Base-by-base conservation (phyloP, 2,329 filamentous ascomycete genomes). In the Colletotrichum sp. region DNA sequence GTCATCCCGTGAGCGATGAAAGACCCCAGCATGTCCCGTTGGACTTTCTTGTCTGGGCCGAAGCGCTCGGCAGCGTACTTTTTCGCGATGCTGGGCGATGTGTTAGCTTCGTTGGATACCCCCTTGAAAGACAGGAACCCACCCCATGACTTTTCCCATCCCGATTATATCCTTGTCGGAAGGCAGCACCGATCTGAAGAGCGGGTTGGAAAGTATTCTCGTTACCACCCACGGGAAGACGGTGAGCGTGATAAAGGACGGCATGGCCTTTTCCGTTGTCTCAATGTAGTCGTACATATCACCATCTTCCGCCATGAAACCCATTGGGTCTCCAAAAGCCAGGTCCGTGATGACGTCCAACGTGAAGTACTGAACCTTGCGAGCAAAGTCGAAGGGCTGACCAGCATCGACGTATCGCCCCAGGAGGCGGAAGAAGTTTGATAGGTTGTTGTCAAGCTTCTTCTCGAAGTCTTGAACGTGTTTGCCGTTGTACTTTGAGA, bases 291-390 rank as follows among this genome's bases (percentile, higher is more conserved):
- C 85, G 77, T 88, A 87, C 1, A 87, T 82, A 75, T 90, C 89
- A 6, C 84, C 82, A 77, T 90, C 86, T 3, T 82, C 81, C 39
- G 84, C 83, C 3, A 90, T 73, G 78, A 86, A 88, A 16, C 88
- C 88, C 75, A 90, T 89, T 0, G 85, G 81, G 36, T 86, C 80
- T 9, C 88, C 89, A 57, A 90, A 88, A 2, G 88, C 88, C 13
- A 91, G 76, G 19, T 87, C 85, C 15, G 87, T 89, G 61, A 91
- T 89, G 30, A 91, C 87, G 74, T 92, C 90, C 0, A 91, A 80
- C 0, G 89, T 90, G 55, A 90, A 88, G 82, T 85, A 90, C 57
- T 89, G 88, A 3, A 86, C 85, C 36, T 88, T 87, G 8, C 82
- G 82, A 4, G 86, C 87, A 25, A 91, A 79, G 72, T 91, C 89